These are phyloP conservation scores for Oxytropis ochrocephala DNA, from an alignment of 306 rosid genomes.

Conservation along the genomic window DNA sequence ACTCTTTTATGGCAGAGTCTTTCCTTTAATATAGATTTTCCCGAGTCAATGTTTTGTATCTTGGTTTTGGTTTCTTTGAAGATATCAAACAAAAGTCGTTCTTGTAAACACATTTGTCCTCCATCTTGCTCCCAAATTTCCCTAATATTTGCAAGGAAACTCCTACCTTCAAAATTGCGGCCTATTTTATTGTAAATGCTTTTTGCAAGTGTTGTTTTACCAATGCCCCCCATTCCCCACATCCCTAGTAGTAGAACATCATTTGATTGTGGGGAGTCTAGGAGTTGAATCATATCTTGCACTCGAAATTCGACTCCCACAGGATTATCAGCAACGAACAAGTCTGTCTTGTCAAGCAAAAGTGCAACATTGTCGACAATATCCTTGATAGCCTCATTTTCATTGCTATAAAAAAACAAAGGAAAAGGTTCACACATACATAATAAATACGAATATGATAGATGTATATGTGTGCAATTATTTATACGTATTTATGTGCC, in stretches of 20 bases:
- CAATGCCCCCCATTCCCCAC: slow-evolving; percentile 15
- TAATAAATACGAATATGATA: no score
- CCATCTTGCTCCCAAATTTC: neutral
- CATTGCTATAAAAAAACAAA: neutral
- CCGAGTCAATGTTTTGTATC: neutral
- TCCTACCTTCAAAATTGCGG: neutral
- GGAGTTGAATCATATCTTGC: neutral
- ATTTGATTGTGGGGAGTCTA: neutral
- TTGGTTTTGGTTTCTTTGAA: neutral
- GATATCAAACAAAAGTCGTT: neutral
- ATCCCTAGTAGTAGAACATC: neutral
- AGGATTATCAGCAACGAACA: neutral
- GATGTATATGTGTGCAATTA: neutral
- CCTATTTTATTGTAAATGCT: neutral
- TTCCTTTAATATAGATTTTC: neutral
- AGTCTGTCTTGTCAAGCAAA: slow-evolving; percentile 7
- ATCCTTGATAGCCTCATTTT: neutral
- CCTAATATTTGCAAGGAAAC: neutral
- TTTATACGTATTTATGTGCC: no score
- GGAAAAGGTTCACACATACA: neutral
- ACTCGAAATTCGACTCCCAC: neutral
- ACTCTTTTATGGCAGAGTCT: neutral
- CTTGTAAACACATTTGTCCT: neutral
- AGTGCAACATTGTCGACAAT: neutral
- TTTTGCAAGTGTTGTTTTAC: neutral